Evolutionary conservation across 2,329 filamentous ascomycete genomes (phyloP), one percentile per base, ranked within the genome.

Genomic region (Apiospora rasikravindrae): DNA sequence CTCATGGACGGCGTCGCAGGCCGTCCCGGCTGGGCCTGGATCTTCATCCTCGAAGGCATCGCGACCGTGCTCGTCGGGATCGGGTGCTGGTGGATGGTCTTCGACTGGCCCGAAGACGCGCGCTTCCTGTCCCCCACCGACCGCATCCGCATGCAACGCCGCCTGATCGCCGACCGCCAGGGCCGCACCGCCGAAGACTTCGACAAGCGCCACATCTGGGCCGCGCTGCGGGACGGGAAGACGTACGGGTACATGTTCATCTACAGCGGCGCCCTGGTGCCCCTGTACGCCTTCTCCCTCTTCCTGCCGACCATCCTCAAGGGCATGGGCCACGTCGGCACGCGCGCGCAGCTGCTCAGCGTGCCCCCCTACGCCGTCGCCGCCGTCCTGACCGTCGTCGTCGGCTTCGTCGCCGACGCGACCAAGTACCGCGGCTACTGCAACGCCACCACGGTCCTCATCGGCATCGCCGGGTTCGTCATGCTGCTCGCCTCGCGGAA

Each of bases 261-360:
- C 73, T 96, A 95, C 80, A 93, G 94, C 90, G 93, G 93, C 1
- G 87, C 86, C 45, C 88, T 93, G 75, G 92, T 91, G 78, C 87
- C 92, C 0, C 84, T 95, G 4, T 95, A 95, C 80, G 90, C 91
- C 10, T 94, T 95, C 82, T 91, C 89, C 1, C 86, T 95, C 3
- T 95, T 97, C 83, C 83, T 96, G 3, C 94, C 94, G 0, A 93
- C 91, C 29, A 96, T 97, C 78, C 92, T 97, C 75, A 85, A 86
- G 67, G 82, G 82, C 73, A 83, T 87, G 78, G 83, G 83, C 73
- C 86, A 73, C 44, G 33, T 53, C 7, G 83, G 86, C 1, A 92
- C 92, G 0, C 88, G 82, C 11, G 89, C 92, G 0, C 93, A 96
- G 77, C 85, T 96, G 2, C 87, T 95, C 51, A 91, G 88, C 14